phyloP scores from a whole-genome alignment of 768 basidiomycete species.

The Suillus ampliporus region DNA sequence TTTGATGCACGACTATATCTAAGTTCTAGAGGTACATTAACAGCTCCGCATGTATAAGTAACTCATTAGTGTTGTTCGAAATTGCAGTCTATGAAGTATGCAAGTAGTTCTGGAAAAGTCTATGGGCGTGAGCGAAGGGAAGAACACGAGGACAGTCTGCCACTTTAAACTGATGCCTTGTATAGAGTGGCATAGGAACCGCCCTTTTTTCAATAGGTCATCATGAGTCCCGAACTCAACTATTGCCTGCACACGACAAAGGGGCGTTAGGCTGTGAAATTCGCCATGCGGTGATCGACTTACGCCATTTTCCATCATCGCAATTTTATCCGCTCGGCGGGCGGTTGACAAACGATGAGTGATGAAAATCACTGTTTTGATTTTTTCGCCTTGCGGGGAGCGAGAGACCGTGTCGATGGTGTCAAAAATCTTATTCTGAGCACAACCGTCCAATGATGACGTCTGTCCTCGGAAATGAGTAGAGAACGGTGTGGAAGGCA shows the following conservation, averaged over 20 bases:
- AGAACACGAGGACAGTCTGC: conserved; percentile 6
- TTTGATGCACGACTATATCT: conserved; percentile 30
- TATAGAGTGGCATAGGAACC: conserved; percentile 75
- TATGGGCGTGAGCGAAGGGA: background rate
- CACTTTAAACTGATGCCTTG: conserved; percentile 62
- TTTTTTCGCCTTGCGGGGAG: conserved; percentile 56
- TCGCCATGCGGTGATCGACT: conserved; percentile 23
- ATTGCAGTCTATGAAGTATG: conserved; percentile 24
- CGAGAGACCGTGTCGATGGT: conserved; percentile 72
- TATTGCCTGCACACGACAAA: conserved; percentile 55
- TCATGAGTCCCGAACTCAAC: conserved; percentile 79
- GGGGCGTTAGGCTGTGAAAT: conserved; percentile 28
- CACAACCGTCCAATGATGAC: conserved; percentile 79
- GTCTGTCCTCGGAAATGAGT: conserved; percentile 50
- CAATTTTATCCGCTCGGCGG: conserved; percentile 83
- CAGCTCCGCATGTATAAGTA: conserved; percentile 21
- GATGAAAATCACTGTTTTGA: conserved; percentile 81
- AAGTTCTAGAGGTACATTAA: conserved; percentile 30
- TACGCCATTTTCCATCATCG: conserved; percentile 82
- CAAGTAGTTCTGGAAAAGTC: conserved; percentile 19
- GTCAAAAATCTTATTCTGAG: conserved; percentile 80
- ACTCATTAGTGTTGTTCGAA: conserved; percentile 23
- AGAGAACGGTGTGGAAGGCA: conserved; percentile 9
- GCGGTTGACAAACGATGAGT: conserved; percentile 85
- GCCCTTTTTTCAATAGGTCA: conserved; percentile 60